phyloP scores from a whole-genome alignment of 2,329 filamentous ascomycete genomes.

The Arthrobotrys megalospora region DNA sequence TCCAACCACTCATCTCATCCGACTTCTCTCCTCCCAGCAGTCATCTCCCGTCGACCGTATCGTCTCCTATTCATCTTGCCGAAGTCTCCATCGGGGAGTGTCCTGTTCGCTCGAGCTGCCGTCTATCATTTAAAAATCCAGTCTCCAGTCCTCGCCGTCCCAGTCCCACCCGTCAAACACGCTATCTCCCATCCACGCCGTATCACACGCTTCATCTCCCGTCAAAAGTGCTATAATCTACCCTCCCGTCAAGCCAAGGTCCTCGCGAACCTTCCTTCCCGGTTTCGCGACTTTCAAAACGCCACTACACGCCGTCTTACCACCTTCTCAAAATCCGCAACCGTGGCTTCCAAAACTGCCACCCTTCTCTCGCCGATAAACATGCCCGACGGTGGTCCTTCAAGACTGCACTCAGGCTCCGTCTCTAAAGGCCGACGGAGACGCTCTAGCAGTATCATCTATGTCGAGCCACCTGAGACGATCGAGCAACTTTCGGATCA shows the following conservation, averaged over 20 bases:
- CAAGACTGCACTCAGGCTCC: conserved; percentile 61
- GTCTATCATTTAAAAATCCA: conserved; percentile 50
- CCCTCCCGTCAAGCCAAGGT: neutral
- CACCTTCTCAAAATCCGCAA: conserved; percentile 57
- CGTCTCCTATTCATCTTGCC: conserved; percentile 10
- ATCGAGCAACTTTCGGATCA: conserved; percentile 98
- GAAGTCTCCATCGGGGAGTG: neutral
- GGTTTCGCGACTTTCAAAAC: conserved; percentile 27
- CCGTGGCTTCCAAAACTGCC: conserved; percentile 61
- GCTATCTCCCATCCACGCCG: neutral
- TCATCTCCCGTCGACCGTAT: conserved; percentile 29
- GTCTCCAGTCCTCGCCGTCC: conserved; percentile 10
- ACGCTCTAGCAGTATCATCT: conserved; percentile 98
- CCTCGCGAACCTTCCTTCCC: conserved; percentile 16
- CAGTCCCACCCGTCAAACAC: conserved; percentile 17
- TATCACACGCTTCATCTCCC: neutral
- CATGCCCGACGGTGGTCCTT: conserved; percentile 59
- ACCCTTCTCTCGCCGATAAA: conserved; percentile 61
- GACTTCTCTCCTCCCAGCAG: neutral
- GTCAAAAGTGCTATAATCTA: conserved; percentile 17
- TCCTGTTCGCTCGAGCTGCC: conserved; percentile 26
- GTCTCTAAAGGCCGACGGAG: conserved; percentile 80
- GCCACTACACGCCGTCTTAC: conserved; percentile 40
- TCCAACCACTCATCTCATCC: conserved; percentile 19
- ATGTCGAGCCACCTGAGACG: conserved; percentile 95